Evolutionary conservation across 2,329 filamentous ascomycete genomes (phyloP), one percentile per base, ranked within the genome.

Genomic region (Xylariales sp.): DNA sequence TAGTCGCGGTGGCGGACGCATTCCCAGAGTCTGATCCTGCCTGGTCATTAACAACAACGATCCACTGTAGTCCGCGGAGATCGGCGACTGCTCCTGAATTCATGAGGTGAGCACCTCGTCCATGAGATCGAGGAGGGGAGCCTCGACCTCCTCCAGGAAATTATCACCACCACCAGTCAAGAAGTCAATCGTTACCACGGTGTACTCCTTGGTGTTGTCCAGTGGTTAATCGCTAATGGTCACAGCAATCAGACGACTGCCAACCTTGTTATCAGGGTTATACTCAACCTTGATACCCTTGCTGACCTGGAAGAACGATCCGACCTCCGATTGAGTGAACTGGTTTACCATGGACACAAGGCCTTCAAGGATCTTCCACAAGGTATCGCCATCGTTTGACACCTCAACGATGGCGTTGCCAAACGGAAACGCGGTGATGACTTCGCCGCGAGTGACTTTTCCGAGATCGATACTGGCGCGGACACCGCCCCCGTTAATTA

Each of bases 381-480:
- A 55, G 31, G 74, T 66, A 7, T 70, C 61, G 14, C 80, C 80
- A 0, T 63, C 63, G 46, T 76, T 67, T 1, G 55, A 61, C 12
- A 83, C 59, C 51, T 83, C 76, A 7, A 81, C 78, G 15, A 84
- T 67, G 32, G 78, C 67, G 58, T 84, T 84, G 41, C 76, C 75
- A 48, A 84, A 84, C 28, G 80, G 80, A 60, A 84, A 84, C 0
- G 77, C 70, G 0, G 77, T 82, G 3, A 83, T 64, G 4, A 84
- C 74, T 46, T 81, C 72, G 40, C 80, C 80, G 25, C 78, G 74
- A 3, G 79, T 84, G 53, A 84, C 74, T 40, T 73, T 59, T 8
- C 80, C 81, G 14, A 62, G 56, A 31, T 80, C 77, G 38, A 84
- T 84, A 25, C 74, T 76, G 3, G 80, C 77, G 15, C 80, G 78